phyloP scores from a whole-genome alignment of 805 yeast genomes.

The Wickerhamiella spandovensis region DNA sequence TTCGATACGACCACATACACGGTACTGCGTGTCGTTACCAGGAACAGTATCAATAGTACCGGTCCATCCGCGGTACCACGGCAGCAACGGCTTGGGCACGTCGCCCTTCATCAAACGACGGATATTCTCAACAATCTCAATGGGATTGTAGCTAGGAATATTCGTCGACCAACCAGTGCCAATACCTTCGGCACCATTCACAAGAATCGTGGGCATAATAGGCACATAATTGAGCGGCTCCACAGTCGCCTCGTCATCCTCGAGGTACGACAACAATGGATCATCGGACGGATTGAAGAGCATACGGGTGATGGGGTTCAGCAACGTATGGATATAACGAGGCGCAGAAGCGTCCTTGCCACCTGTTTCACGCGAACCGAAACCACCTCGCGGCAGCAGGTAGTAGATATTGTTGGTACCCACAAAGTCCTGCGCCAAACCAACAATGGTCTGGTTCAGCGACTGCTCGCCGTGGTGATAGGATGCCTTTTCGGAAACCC shows the following conservation, averaged over 20 bases:
- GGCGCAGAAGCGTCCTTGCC: constrained; percentile 99
- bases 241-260: constrained; percentile 86
- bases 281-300: constrained; percentile 73
- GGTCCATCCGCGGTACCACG: constrained; percentile 95
- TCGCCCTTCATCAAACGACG: constrained; percentile 61
- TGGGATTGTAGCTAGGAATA: constrained; percentile 82
- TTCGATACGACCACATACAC: constrained; percentile 67
- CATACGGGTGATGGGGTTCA: constrained; percentile 58
- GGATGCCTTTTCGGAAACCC: constrained; percentile 75
- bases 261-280: constrained; percentile 61
- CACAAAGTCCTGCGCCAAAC: constrained; percentile 87
- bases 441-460: constrained; percentile 77
- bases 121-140: constrained; percentile 64
- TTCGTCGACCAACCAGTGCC: constrained; percentile 98
- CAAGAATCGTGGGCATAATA: constrained; percentile 85
- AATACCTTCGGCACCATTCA: constrained; percentile 94
- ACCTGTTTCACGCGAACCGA: constrained; percentile 92
- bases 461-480: constrained; percentile 95
- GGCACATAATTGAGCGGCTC: constrained; percentile 96
- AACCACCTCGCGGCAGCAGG: constrained; percentile 82
- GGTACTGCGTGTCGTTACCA: constrained; percentile 46
- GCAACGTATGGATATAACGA: constrained; percentile 85
- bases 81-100: constrained; percentile 57
- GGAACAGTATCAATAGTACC: constrained; percentile 55
- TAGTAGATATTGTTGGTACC: constrained; percentile 84